Percentiles rank a stretch among this genome's conserved stretches.
These are phyloP conservation scores for Lobosporangium transversale DNA, from an alignment of 192 early-diverging fungal genomes.

Conservation along the genomic window DNA sequence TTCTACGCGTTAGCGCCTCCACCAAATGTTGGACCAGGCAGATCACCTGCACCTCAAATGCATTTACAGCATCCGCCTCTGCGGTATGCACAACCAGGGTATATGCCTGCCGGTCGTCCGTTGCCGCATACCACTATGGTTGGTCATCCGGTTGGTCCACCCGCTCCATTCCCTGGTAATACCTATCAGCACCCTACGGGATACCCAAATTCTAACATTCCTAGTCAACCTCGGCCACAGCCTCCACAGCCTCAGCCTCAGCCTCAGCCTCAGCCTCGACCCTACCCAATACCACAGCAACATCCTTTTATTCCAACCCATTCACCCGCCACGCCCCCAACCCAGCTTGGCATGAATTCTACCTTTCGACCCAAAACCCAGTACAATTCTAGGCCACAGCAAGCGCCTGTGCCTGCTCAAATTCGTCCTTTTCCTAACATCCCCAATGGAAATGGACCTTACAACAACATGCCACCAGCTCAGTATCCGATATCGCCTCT, in stretches of 20 bases:
- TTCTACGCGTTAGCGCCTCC: conserved; percentile 55
- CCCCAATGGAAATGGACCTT: neutral
- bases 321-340: too few relatives aligned
- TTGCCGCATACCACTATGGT: conserved; percentile 5
- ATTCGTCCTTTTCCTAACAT: neutral
- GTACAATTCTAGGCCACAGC: conserved; percentile 13
- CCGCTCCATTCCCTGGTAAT: conserved; percentile 35
- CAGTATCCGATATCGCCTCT: neutral
- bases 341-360: too few relatives aligned
- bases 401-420: neutral
- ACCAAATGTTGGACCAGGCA: neutral
- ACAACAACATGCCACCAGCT: neutral
- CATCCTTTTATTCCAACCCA: conserved; percentile 4
- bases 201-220: neutral
- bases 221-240: neutral
- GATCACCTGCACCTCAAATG: neutral
- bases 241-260: conserved; percentile 3
- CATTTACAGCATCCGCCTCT: conserved; percentile 14
- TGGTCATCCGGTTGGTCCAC: conserved; percentile 8
- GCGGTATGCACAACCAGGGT: conserved; percentile 25
- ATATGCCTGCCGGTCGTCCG: conserved; percentile 5
- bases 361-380: conserved; percentile 31
- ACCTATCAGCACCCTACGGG: conserved; percentile 8
- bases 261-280: neutral
- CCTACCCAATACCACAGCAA: conserved; percentile 1